Percentiles rank a stretch among this genome's conserved stretches.
Evolutionary conservation across 805 yeast genomes (phyloP).

Genomic region (Candida oleophila): DNA sequence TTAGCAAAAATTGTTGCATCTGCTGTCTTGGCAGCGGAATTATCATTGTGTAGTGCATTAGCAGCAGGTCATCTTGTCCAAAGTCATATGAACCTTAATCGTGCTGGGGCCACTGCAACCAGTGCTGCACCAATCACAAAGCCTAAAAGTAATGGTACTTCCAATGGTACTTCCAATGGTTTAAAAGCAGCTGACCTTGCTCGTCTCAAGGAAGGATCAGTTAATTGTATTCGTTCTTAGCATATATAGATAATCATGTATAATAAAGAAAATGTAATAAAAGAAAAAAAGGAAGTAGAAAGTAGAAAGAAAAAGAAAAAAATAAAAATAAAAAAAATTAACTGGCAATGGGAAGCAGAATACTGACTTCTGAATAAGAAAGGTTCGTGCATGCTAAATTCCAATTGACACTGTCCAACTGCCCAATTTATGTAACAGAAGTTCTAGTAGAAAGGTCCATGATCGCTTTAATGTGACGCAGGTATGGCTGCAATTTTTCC

Average conservation of each 20-base stretch:
- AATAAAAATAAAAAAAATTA: no score
- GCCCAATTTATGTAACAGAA: no score
- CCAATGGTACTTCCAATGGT: slow-evolving; percentile 24
- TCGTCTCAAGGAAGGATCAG: slow-evolving; percentile 69
- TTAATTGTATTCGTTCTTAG: slow-evolving; percentile 65
- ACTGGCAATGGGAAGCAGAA: neutral
- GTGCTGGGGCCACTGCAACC: slow-evolving; percentile 54
- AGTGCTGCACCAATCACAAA: slow-evolving; percentile 19
- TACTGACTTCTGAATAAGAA: no score
- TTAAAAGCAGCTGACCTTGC: slow-evolving; percentile 22
- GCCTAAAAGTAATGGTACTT: slow-evolving; percentile 11
- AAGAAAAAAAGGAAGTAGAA: no score
- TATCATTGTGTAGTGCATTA: slow-evolving; percentile 90
- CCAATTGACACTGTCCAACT: no score
- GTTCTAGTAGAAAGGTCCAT: no score
- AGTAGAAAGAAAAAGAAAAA: no score
- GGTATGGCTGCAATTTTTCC: no score
- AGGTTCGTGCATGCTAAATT: no score
- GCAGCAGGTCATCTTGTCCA: slow-evolving; percentile 99
- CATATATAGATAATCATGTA: slow-evolving; percentile 5
- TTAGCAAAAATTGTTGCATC: slow-evolving; percentile 91
- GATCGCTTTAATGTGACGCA: no score
- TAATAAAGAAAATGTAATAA: neutral
- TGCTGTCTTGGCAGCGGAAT: slow-evolving; percentile 93
- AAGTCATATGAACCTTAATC: slow-evolving; percentile 95